phyloP scores from a whole-genome alignment of 169 alveolate genomes.

The Plasmodium adleri region DNA sequence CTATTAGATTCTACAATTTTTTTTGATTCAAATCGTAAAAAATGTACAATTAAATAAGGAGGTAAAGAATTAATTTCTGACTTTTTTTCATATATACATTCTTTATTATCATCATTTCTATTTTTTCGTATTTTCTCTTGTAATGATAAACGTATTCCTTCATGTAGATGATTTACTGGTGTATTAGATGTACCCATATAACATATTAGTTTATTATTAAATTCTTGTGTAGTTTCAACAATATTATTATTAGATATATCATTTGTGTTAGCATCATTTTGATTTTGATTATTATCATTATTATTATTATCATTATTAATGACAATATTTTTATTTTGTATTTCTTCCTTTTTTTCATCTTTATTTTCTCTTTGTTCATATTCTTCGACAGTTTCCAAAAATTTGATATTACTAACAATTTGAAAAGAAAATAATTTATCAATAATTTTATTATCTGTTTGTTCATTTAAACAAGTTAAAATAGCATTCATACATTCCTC shows the following conservation, averaged over 20 bases:
- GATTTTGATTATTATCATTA: no score
- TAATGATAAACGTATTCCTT: conserved; percentile 92
- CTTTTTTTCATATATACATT: conserved; percentile 91
- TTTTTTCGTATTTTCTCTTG: conserved; percentile 91
- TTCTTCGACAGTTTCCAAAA: conserved; percentile 13
- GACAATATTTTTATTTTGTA: not conserved
- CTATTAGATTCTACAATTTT: conserved; percentile 83
- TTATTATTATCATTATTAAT: not conserved
- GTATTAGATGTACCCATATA: conserved; percentile 92
- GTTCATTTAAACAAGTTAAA: conserved; percentile 79
- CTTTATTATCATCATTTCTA: conserved; percentile 86
- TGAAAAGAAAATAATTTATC: conserved; percentile 56
- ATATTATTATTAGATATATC: no score
- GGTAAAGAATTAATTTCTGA: conserved; percentile 92
- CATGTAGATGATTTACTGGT: conserved; percentile 92
- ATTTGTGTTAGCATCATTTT: no score
- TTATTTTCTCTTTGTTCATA: not conserved
- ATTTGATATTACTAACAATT: conserved; percentile 32
- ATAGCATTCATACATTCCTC: conserved; percentile 85
- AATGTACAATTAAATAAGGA: conserved; percentile 92
- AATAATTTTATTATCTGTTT: conserved; percentile 43
- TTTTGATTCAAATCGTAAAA: conserved; percentile 98
- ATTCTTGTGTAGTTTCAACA: conserved; percentile 49
- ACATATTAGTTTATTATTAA: conserved; percentile 61
- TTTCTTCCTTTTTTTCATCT: not conserved